Evolutionary conservation across 1,139 yeast species (phyloP).

Genomic region (Lodderomyces jiufengensis): DNA sequence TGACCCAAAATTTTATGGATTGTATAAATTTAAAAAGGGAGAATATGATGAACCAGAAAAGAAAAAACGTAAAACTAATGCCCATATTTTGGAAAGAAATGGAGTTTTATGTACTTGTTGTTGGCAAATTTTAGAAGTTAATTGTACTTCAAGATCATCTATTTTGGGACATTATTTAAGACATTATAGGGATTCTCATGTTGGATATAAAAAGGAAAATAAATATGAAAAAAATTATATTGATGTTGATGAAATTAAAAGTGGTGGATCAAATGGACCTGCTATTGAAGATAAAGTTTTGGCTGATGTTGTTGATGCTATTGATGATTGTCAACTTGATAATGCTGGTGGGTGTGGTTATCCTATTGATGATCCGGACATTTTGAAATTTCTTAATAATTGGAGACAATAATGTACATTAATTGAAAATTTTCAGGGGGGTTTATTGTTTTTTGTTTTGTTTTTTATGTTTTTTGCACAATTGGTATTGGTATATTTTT

Average conservation of each 20-base stretch:
- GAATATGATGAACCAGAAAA: constrained; percentile 16
- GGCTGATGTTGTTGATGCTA: neutral
- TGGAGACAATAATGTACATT: too few relatives aligned
- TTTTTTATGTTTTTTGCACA: too few relatives aligned
- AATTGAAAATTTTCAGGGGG: too few relatives aligned
- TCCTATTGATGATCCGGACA: too few relatives aligned
- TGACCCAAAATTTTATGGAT: constrained; percentile 15
- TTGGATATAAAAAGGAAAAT: constrained; percentile 13
- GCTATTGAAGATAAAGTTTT: too few relatives aligned
- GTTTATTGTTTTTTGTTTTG: too few relatives aligned
- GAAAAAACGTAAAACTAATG: constrained; percentile 17
- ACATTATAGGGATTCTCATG: constrained; percentile 16
- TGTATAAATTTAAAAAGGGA: constrained; percentile 14
- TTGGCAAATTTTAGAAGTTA: constrained; percentile 18
- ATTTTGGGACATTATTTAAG: constrained; percentile 15
- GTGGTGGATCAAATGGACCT: too few relatives aligned
- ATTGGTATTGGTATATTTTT: too few relatives aligned
- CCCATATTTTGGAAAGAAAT: constrained; percentile 17
- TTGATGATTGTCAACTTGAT: too few relatives aligned
- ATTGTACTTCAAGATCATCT: constrained; percentile 16
- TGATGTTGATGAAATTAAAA: neutral
- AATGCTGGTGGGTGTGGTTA: too few relatives aligned
- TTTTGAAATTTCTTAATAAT: too few relatives aligned
- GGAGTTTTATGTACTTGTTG: constrained; percentile 18
- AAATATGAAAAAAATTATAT: neutral